Evolutionary conservation across 306 rosid genomes (phyloP), one percentile per base, ranked within the genome.

Genomic region (Citrullus colocynthis): DNA sequence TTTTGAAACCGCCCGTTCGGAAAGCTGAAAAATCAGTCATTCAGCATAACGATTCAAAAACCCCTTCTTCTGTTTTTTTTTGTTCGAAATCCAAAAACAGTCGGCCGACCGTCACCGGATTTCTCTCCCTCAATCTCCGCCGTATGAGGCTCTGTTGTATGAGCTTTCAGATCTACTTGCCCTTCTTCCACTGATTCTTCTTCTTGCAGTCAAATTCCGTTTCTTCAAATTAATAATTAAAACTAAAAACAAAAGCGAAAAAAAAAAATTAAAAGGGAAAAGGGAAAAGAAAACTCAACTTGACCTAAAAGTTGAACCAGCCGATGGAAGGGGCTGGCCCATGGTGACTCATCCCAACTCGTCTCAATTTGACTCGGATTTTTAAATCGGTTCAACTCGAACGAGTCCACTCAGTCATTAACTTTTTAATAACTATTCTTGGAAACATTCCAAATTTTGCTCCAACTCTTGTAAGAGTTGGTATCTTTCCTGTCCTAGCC

Each of bases 141-240:
- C 42, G 61, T 52, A 18, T 52, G 56, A 45, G 21, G n/a, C 51
- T 55, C 52, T 63, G 24, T 52, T 28, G 28, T 45, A 3, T 32
- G 74, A 78, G 24, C 72, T 76, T 77, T 83, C 89, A 88, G 91
- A 91, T 91, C 91, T 84, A 80, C 72, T 76, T 60, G 74, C 77
- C 60, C 85, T 39, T 14, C 59, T 28, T 59, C 41, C 77, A 32
- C 82, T 67, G 82, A 86, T 79, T 72, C 77, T 72, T 86, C 83
- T 86, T 80, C 83, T 86, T 80, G 76, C 81, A 88, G 88, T 85
- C 90, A 87, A 91, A 83, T 89, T 78, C 72, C 77, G 76, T 78
- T 83, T 83, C 80, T 80, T 73, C 56, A 74, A 82, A 75, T 81
- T 80, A 71, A 45, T 58, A 76, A 64, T 52, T 52, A 34, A 74